These are phyloP conservation scores for Centrapalus pauciflorus DNA, from an alignment of 129 eudicot genomes.

Conservation along the genomic window DNA sequence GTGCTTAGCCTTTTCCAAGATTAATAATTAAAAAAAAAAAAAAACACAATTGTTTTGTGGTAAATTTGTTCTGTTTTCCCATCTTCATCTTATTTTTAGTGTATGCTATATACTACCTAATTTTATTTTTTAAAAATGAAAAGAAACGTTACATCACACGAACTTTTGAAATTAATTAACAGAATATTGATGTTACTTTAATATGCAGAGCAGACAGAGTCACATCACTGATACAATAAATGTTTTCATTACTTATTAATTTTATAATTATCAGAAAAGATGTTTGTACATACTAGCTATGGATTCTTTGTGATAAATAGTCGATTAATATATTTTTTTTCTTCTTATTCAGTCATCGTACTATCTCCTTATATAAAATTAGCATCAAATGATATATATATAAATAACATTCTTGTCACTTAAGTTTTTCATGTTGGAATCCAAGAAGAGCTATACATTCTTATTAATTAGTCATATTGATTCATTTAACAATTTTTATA, in stretches of 20 bases:
- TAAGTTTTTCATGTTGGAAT: too few species aligned
- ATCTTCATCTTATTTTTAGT: background rate
- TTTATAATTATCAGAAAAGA: background rate
- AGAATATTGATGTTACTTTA: conserved; percentile 23
- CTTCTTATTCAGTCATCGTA: too few species aligned
- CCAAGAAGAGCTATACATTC: too few species aligned
- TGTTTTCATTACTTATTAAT: background rate
- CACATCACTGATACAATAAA: conserved; percentile 17
- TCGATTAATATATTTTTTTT: too few species aligned
- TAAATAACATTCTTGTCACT: too few species aligned
- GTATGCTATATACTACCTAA: background rate
- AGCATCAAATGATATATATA: too few species aligned
- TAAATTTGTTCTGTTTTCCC: background rate
- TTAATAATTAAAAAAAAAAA: background rate
- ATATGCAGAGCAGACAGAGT: conserved; percentile 18
- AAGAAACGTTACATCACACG: conserved; percentile 21
- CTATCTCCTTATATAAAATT: too few species aligned
- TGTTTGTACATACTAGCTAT: too few species aligned
- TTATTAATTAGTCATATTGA: too few species aligned
- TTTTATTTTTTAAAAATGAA: background rate
- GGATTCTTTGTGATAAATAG: too few species aligned
- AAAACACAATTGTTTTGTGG: background rate
- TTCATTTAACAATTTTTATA: too few species aligned
- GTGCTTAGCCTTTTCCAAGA: background rate
- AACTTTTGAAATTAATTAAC: conserved; percentile 23